Evolutionary conservation across 2,329 filamentous ascomycete species (phyloP).

Genomic region (Aureobasidium mangrovei): DNA sequence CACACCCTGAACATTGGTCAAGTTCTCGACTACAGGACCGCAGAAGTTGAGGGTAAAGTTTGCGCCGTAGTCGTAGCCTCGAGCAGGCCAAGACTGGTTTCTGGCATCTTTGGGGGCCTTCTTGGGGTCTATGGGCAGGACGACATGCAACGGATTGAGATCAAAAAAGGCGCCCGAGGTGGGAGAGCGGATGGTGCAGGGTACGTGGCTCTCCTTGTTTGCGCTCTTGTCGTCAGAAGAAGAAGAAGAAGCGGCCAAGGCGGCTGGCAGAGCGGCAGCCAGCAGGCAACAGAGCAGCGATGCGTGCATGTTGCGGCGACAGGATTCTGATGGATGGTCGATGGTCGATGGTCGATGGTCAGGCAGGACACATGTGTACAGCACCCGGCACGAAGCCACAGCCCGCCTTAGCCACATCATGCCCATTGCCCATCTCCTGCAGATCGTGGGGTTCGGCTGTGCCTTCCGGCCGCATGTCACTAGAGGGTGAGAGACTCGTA

Average conservation of each 20-base stretch:
- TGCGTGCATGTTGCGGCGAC: neutral
- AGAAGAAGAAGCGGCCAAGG: constrained; percentile 21
- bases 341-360: neutral
- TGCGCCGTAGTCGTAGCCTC: constrained; percentile 66
- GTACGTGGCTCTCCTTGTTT: constrained; percentile 35
- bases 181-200: constrained; percentile 55
- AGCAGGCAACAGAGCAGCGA: constrained; percentile 27
- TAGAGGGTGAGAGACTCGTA: neutral
- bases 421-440: neutral
- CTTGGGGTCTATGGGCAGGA: constrained; percentile 34
- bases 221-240: constrained; percentile 21
- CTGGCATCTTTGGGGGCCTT: constrained; percentile 45
- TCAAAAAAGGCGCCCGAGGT: constrained; percentile 56
- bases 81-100: constrained; percentile 53
- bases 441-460: neutral
- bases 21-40: constrained; percentile 58
- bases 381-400: neutral
- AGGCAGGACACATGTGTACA: neutral
- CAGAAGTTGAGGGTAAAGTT: constrained; percentile 85
- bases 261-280: constrained; percentile 28
- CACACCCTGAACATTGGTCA: constrained; percentile 45
- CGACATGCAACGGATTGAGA: constrained; percentile 48
- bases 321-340: too few species aligned
- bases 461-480: neutral
- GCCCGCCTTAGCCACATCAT: neutral